Percentiles rank a stretch among this genome's conserved stretches.
phyloP scores from a whole-genome alignment of 2,329 filamentous ascomycete genomes.

The Aspergillus aculeatinus region DNA sequence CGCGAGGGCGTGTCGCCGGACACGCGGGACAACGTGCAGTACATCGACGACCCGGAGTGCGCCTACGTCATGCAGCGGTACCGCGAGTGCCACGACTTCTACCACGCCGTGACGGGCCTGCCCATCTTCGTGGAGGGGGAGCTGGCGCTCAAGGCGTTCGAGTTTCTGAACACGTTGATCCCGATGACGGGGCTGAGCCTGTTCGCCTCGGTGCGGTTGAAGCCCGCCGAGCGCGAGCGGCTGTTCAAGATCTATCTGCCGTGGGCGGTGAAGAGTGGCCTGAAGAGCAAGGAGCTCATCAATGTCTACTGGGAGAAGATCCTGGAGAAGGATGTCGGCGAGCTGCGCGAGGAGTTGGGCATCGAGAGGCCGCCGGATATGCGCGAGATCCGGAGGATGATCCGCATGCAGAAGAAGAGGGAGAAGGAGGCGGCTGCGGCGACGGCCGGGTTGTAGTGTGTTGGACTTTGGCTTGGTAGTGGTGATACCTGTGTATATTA shows the following conservation, averaged over 20 bases:
- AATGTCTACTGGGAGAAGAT: slow-evolving; percentile 99
- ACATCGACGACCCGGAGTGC: slow-evolving; percentile 92
- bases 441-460: slow-evolving; percentile 3
- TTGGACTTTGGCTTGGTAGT: neutral
- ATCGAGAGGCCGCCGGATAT: slow-evolving; percentile 89
- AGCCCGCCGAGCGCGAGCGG: slow-evolving; percentile 60
- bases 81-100: slow-evolving; percentile 96
- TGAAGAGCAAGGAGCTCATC: slow-evolving; percentile 74
- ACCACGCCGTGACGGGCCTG: slow-evolving; percentile 88
- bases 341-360: slow-evolving; percentile 70
- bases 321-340: slow-evolving; percentile 77
- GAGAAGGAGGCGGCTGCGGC: slow-evolving; percentile 53
- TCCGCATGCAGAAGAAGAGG: slow-evolving; percentile 67
- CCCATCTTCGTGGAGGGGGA: slow-evolving; percentile 94
- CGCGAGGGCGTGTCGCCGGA: slow-evolving; percentile 90
- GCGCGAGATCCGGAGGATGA: slow-evolving; percentile 69
- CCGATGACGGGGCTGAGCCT: slow-evolving; percentile 93
- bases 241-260: slow-evolving; percentile 70
- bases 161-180: slow-evolving; percentile 89
- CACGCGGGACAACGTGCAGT: slow-evolving; percentile 76
- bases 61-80: slow-evolving; percentile 99
- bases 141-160: slow-evolving; percentile 95
- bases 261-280: slow-evolving; percentile 85
- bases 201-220: slow-evolving; percentile 66
- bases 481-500: slow-evolving; percentile 11